Base-by-base conservation (phyloP, 768 basidiomycete species). In the Russula griseocarnosa region DNA sequence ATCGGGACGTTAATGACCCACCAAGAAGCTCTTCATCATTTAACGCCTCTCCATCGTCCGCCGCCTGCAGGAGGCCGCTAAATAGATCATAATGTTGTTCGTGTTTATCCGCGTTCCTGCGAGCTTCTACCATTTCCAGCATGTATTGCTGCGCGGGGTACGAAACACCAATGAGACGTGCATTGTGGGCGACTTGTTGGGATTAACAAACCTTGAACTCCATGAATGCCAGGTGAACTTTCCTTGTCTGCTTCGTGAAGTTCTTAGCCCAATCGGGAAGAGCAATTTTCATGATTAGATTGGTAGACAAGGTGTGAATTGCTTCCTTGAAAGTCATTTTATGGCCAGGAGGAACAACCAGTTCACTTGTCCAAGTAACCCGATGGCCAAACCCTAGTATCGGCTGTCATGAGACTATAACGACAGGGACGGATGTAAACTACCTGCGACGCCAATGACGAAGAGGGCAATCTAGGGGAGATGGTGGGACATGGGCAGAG, bases 401-500 rank as follows among this genome's bases (percentile, higher is more conserved):
- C 24, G 47, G 11, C 24, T 8, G 24, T 32, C n/a, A 58, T 46
- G 32, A 66, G 42, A 38, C 24, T 32, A 18, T 2, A 10, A 61
- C 8, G 13, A 44, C 22, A 18, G 24, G 26, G 34, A 9, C 3
- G 8, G 20, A n/a, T 20, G 40, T 30, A 53, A 9, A 40, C 6
- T 38, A 67, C 66, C 83, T 64, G 84, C 84, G 3, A 77, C 77
- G 32, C 83, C 77, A 60, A 86, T 82, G 36, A 84, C 79, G 57
- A 82, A 80, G 3, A 85, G 77, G 0, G 84, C 80, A 46, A 84
- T 78, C 84, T 85, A 26, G n/a, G 36, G 11, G 13, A 46, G 30
- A 40, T 10, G n/a, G 46, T 44, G 3, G 30, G n/a, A 42, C 28
- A 24, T 28, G 32, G 34, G 36, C 42, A 38, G 26, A n/a, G 16